Conservation (phyloP, 1,284 basidiomycete genomes). For the Porodaedalea pini region DNA sequence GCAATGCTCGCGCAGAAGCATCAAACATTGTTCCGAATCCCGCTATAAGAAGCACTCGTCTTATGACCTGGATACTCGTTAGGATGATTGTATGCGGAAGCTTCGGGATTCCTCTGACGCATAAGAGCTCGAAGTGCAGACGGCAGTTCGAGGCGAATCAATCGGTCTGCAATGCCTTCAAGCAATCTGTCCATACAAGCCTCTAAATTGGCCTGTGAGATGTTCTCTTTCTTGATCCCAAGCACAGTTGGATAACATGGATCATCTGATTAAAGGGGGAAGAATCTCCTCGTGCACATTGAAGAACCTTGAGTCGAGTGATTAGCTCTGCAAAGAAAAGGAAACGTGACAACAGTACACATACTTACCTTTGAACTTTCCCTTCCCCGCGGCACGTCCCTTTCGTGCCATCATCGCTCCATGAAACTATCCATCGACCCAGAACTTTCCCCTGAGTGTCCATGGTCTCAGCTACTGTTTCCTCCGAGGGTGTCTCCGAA, state of each 20-base stretch:
- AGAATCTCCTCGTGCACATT: conserved; percentile 83
- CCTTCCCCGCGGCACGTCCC: conserved; percentile 61
- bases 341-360: conserved; percentile 2
- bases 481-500: conserved; percentile 48
- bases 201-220: no score
- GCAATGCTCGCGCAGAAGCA: no score
- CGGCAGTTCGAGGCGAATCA: no score
- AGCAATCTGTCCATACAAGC: neutral
- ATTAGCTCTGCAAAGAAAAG: conserved; percentile 11
- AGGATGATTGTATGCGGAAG: no score
- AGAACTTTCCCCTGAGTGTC: conserved; percentile 60
- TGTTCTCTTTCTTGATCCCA: no score
- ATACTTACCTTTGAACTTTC: conserved; percentile 54
- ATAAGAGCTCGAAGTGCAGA: no score
- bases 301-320: conserved; percentile 54
- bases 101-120: no score
- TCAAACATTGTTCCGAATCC: no score
- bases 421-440: conserved; percentile 76
- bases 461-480: conserved; percentile 74
- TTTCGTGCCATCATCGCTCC: conserved; percentile 54
- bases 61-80: no score
- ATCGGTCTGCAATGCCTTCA: no score
- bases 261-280: conserved; percentile 22
- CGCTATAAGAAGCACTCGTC: no score
- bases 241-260: no score